These are phyloP conservation scores for Claviceps arundinis DNA, from an alignment of 2,329 filamentous ascomycete species.

Conservation along the genomic window DNA sequence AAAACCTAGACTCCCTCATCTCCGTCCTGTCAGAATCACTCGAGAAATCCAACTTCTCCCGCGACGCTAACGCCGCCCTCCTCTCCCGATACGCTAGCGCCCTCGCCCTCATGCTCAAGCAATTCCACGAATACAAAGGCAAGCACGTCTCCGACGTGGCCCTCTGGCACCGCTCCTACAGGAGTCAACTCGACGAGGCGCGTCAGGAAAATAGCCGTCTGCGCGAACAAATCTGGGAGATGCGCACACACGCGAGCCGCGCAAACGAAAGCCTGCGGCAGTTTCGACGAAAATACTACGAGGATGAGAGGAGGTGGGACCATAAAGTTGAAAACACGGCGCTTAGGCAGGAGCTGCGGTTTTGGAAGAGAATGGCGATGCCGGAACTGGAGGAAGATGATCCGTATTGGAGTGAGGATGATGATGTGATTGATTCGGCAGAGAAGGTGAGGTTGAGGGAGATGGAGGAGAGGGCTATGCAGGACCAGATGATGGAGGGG, in stretches of 20 bases:
- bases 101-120: conserved; percentile 44
- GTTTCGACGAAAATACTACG: conserved; percentile 43
- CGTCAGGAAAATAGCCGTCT: conserved; percentile 50
- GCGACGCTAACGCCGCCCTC: conserved; percentile 46
- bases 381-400: conserved; percentile 46
- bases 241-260: conserved; percentile 45
- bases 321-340: conserved; percentile 38
- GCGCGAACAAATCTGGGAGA: conserved; percentile 53
- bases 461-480: conserved; percentile 31
- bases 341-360: conserved; percentile 44
- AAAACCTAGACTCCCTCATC: conserved; percentile 47
- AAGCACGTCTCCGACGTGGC: conserved; percentile 48
- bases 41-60: conserved; percentile 46
- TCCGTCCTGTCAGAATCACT: conserved; percentile 49
- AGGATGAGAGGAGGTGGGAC: conserved; percentile 40
- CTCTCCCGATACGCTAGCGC: conserved; percentile 45
- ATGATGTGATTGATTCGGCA: conserved; percentile 47
- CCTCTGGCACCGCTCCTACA: conserved; percentile 54
- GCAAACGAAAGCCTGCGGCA: conserved; percentile 45
- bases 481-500: conserved; percentile 23
- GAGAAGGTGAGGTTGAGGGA: conserved; percentile 45
- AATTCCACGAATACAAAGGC: conserved; percentile 53
- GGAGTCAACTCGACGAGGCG: conserved; percentile 49
- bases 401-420: conserved; percentile 50
- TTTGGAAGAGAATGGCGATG: conserved; percentile 56